Conservation (phyloP, 2,329 filamentous ascomycete genomes). For the Ceratocystis harringtonii region DNA sequence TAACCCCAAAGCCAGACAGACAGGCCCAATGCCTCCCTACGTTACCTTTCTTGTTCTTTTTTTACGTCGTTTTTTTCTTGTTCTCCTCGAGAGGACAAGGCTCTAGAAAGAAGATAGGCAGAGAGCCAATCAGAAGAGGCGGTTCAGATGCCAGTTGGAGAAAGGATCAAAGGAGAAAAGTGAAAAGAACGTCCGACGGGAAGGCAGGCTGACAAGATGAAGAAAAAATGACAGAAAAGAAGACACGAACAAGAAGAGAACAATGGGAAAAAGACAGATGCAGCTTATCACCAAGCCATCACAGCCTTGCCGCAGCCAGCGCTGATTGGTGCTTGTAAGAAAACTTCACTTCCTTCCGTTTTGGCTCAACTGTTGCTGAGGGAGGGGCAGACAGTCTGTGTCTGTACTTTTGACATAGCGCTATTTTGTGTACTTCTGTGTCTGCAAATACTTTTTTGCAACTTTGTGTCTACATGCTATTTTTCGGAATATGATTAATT, state of each 20-base stretch:
- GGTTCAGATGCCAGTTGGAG: neutral
- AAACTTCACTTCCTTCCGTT: neutral
- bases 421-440: no score
- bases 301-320: neutral
- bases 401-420: no score
- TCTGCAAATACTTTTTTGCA: no score
- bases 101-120: neutral
- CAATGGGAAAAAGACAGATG: neutral
- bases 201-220: no score
- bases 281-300: neutral
- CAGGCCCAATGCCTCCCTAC: neutral
- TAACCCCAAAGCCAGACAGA: neutral
- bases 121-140: neutral
- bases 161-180: neutral
- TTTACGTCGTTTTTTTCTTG: no score
- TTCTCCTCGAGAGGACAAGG: neutral
- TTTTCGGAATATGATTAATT: no score
- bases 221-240: neutral
- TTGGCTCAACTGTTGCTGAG: neutral
- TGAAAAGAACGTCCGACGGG: neutral
- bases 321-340: neutral
- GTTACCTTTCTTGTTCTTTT: no score
- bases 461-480: no score
- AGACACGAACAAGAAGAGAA: neutral
- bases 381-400: no score